These are phyloP conservation scores for Coemansia sp. DNA, from an alignment of 192 early-diverging fungal species.

Conservation along the genomic window DNA sequence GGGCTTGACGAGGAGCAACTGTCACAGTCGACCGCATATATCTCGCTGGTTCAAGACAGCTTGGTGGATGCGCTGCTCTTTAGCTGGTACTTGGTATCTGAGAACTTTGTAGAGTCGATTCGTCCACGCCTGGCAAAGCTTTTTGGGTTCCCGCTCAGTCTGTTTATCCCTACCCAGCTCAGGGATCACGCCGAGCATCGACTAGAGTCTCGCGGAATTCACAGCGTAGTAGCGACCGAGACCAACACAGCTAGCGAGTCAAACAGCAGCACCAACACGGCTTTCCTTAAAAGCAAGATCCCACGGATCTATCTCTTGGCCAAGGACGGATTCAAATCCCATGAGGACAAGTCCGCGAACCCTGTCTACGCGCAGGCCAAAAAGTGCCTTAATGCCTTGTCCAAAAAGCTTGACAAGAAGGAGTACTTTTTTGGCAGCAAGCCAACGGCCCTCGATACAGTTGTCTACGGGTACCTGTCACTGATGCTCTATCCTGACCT, in stretches of 20 bases:
- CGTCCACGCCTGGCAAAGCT: conserved; percentile 73
- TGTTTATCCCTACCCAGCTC: conserved; percentile 74
- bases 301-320: conserved; percentile 39
- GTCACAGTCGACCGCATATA: conserved; percentile 55
- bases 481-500: conserved; percentile 77
- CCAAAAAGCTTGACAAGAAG: conserved; percentile 73
- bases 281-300: conserved; percentile 24
- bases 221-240: conserved; percentile 22
- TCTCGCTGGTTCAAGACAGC: conserved; percentile 75
- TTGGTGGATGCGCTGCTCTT: conserved; percentile 81
- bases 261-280: background rate
- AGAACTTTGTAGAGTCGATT: conserved; percentile 78
- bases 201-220: conserved; percentile 50
- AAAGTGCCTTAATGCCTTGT: conserved; percentile 68
- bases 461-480: conserved; percentile 85
- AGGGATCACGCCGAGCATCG: conserved; percentile 70
- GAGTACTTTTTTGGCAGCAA: conserved; percentile 84
- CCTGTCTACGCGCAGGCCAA: conserved; percentile 75
- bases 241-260: background rate
- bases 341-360: conserved; percentile 45
- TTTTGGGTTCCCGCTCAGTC: conserved; percentile 70
- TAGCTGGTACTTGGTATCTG: conserved; percentile 80
- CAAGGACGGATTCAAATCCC: conserved; percentile 55
- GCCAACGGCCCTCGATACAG: conserved; percentile 77
- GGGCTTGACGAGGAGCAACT: conserved; percentile 39